These are phyloP conservation scores for Penicillium expansum DNA, from an alignment of 2,329 filamentous ascomycete genomes.

Conservation along the genomic window DNA sequence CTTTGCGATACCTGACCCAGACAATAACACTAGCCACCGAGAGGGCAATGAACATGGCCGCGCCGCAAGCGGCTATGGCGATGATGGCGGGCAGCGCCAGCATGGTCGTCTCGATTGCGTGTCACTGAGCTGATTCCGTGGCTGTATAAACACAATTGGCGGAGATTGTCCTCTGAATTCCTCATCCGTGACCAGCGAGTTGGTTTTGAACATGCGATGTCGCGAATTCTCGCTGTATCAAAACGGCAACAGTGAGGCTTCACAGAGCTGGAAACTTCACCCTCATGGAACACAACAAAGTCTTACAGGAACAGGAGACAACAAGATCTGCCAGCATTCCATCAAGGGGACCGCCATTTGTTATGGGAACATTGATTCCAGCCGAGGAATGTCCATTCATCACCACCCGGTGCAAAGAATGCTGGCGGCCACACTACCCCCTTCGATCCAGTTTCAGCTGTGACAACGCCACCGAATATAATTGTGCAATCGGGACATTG, in stretches of 20 bases:
- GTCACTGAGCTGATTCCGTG: background rate
- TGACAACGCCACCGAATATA: background rate
- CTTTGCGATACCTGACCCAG: slow-evolving; percentile 37
- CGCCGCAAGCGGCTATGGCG: slow-evolving; percentile 36
- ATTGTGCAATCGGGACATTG: background rate
- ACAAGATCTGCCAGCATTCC: slow-evolving; percentile 10
- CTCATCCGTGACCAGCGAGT: slow-evolving; percentile 11
- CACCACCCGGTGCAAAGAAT: slow-evolving; percentile 31
- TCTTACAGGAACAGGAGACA: slow-evolving; percentile 7
- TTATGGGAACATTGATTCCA: slow-evolving; percentile 29
- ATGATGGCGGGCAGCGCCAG: slow-evolving; percentile 33
- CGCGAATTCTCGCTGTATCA: background rate
- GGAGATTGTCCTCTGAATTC: background rate
- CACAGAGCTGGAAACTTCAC: background rate
- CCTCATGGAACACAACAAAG: slow-evolving; percentile 3
- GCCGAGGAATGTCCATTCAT: slow-evolving; percentile 33
- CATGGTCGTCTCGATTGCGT: slow-evolving; percentile 27
- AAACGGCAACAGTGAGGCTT: slow-evolving; percentile 2
- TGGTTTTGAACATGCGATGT: background rate
- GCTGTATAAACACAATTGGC: background rate
- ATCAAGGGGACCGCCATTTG: slow-evolving; percentile 24
- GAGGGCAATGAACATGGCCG: slow-evolving; percentile 34
- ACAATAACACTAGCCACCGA: slow-evolving; percentile 34
- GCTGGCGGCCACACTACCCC: slow-evolving; percentile 23
- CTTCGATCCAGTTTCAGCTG: slow-evolving; percentile 1